Evolutionary conservation across 2,329 filamentous ascomycete species (phyloP), one percentile per base, ranked within the genome.

Genomic region (Blastomyces parvus): DNA sequence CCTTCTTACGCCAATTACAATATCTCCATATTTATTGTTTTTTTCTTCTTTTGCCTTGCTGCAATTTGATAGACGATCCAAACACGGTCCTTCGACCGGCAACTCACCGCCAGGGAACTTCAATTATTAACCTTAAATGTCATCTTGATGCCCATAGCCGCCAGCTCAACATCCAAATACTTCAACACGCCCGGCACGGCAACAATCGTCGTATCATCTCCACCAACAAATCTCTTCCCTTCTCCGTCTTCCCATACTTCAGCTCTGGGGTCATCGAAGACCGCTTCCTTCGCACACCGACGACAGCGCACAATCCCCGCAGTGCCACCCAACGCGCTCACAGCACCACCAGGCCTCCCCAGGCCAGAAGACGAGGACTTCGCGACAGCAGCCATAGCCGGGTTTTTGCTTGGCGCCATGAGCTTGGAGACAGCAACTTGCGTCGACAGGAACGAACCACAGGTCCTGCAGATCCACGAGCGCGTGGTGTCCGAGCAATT

Each of bases 401-500:
- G 60, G 50, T 67, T 67, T 57, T 64, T 66, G 60, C 57, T 62
- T 42, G 65, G 65, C n/a, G 64, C 60, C n/a, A 67, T 50, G 17
- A 64, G 25, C 59, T 68, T 66, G 5, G 74, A 70, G 38, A 79
- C 76, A 36, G 77, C 76, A 65, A 79, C 77, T 74, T 95, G 90
- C 13, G 90, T 90, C 0, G 89, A 91, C 67, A 97, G 77, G 82
- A 99, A 99, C 9, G 88, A 92, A 60, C 94, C 94, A 74, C 94
- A 99, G 42, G 80, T 80, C 63, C 90, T 88, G 77, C 94, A 99
- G 67, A 97, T 87, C 86, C 92, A 96, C 0, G 91, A 88, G 66
- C 88, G 87, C 36, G 88, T 86, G 75, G 96, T 95, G 76, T 99
- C 94, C 61, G 90, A 96, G 79, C 94, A 99, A 80, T 99, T 97